Base-by-base conservation (phyloP, 2,329 filamentous ascomycete species). In the Fusarium sp. region DNA sequence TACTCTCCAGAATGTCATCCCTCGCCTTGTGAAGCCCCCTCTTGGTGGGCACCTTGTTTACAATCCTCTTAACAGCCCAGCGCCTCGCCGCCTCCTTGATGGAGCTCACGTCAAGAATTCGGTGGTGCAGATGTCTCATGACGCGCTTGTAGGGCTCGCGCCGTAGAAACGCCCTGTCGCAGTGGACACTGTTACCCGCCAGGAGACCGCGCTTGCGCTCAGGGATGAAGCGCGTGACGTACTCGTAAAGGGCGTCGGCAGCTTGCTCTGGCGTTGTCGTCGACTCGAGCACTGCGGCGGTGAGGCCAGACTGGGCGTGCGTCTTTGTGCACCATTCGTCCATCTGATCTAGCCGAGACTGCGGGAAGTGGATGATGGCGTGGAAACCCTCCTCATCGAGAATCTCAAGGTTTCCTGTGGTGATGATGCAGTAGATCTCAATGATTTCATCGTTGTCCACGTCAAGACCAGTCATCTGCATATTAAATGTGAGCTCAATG, bases 1-100 rank as follows among this genome's bases (percentile, higher is more conserved):
- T 98, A 80, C 95, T 98, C 83, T 99, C 96, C 64, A 98, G 80
- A 60, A 99, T 97, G 79, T 99, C 96, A 57, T 93, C 89, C 73
- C 87, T 89, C 0, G 96, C 96, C 79, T 95, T 89, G 82, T 99
- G 96, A 52, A 90, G 82, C 38, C 88, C 89, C 76, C 87, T 87
- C 84, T 98, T 98, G 66, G 76, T 80, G 14, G 95, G 94, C 28
- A 88, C 89, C 44, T 84, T 83, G 57, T 83, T 82, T 65, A 92
- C 76, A 31, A 81, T 60, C 42, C 71, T 68, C 53, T 71, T 74
- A 33, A 77, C 70, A 43, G 89, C 90, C 95, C 96, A 99, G 45
- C 95, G 86, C 69, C 89, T 88, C 19, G 91, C 92, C 22, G 93
- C 94, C 83, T 99, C 96, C 82, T 98, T 98, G 76, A 98, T 88